Conservation (phyloP, 768 basidiomycete species). For the Rhodotorula kratochvilovae region DNA sequence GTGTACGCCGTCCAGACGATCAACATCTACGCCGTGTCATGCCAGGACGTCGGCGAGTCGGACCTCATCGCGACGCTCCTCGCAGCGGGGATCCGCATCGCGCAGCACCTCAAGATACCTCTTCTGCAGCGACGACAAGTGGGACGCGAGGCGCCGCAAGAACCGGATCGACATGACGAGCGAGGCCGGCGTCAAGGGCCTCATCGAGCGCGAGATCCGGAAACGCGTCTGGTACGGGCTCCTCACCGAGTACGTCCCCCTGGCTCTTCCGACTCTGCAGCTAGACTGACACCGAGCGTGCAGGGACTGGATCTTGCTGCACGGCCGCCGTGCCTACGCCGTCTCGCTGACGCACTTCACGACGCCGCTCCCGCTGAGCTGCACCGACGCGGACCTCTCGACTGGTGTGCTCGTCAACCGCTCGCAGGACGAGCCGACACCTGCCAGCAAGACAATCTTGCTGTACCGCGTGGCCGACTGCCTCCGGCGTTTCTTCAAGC, state of each 20-base stretch:
- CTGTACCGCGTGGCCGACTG: conserved; percentile 14
- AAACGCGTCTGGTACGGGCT: conserved; percentile 35
- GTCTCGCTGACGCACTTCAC: conserved; percentile 27
- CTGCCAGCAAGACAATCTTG: conserved; percentile 27
- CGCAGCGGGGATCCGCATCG: conserved; percentile 30
- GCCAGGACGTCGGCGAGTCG: conserved; percentile 31
- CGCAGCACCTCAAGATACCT: conserved; percentile 35
- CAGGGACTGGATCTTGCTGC: conserved; percentile 32
- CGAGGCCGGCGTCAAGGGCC: conserved; percentile 16
- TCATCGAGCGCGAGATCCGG: conserved; percentile 34
- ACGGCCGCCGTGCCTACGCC: conserved; percentile 18
- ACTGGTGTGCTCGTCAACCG: conserved; percentile 16
- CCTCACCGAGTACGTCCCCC: conserved; percentile 18
- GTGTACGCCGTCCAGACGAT: conserved; percentile 26
- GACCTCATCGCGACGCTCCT: conserved; percentile 37
- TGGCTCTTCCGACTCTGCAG: too few relatives aligned
- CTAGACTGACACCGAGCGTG: background rate
- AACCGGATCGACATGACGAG: conserved; percentile 29
- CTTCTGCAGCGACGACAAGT: conserved; percentile 24
- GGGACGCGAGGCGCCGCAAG: conserved; percentile 21
- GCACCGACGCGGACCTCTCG: conserved; percentile 30
- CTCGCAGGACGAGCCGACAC: conserved; percentile 24
- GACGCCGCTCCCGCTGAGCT: conserved; percentile 36
- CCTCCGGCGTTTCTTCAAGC: conserved; percentile 33
- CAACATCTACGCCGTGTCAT: conserved; percentile 24